Evolutionary conservation across 2,329 filamentous ascomycete species (phyloP), one percentile per base, ranked within the genome.

Genomic region (Sordariomycetes sp.): DNA sequence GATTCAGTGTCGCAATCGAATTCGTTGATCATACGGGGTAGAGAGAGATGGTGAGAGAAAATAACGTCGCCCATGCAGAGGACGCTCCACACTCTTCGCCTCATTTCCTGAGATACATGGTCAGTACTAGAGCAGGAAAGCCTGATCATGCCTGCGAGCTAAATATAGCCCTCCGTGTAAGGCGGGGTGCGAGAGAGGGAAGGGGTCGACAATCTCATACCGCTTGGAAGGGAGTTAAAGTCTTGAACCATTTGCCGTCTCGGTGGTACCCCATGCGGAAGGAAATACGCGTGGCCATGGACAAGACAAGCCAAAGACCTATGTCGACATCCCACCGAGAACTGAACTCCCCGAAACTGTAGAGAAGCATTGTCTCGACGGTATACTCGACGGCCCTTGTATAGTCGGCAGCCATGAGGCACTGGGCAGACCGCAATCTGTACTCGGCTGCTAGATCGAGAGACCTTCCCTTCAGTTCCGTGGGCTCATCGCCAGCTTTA

Each of bases 201-300:
- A n/a, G 10, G 16, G 52, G 3, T 34, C 25, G 32, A 24, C 40
- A 1, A 58, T 10, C 24, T 14, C 80, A 64, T 74, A 83, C 80
- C 57, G 79, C 89, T 70, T 90, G 82, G 64, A 89, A 92, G 6
- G 87, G 85, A 1, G 84, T 80, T 53, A 94, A 79, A 16, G 79
- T 82, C 2, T 85, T 78, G 67, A 90, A 92, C 71, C 86, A 89
- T 60, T 83, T 87, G 11, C 87, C 80, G 68, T 93, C 89, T 60
- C 89, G 80, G 65, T 93, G 89, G 64, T 92, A 88, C 3, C 87
- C 88, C 83, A 88, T 88, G 48, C 86, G 79, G 70, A 87, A 72
- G 65, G 82, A 76, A 69, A 83, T 71, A 70, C 82, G 72, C 66
- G 80, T 81, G 58, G 80, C 77, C 61, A 81, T 64, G 11, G 79